Conservation (phyloP, 176 grass and related monocot species). For the Hyparrhenia diplandra region DNA sequence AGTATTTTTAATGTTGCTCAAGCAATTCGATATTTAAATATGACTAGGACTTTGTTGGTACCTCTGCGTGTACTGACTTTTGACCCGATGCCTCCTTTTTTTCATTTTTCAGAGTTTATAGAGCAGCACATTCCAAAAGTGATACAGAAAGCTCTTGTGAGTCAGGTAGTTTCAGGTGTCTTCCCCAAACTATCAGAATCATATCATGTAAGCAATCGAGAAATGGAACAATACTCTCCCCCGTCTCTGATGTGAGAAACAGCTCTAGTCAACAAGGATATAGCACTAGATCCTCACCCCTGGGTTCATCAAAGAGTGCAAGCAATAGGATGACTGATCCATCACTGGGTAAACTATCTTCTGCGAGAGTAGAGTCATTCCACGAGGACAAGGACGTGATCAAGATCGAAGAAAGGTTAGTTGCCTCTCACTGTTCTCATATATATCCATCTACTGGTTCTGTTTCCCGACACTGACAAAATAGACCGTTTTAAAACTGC, state of each 20-base stretch:
- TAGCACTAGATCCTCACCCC: constrained; percentile 55
- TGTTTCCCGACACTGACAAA: constrained; percentile 35
- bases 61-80: background rate
- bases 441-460: background rate
- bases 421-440: constrained; percentile 30
- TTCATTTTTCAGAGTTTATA: constrained; percentile 42
- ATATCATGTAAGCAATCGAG: constrained; percentile 66
- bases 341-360: constrained; percentile 57
- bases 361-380: constrained; percentile 71
- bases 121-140: constrained; percentile 36
- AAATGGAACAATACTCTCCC: constrained; percentile 58
- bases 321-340: constrained; percentile 74
- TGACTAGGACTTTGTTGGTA: background rate
- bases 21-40: background rate
- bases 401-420: constrained; percentile 99
- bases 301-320: constrained; percentile 59
- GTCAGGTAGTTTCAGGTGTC: constrained; percentile 53
- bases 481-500: background rate
- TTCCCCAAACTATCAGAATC: constrained; percentile 72
- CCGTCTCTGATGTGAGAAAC: constrained; percentile 45
- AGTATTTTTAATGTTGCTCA: background rate
- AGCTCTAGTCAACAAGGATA: constrained; percentile 43
- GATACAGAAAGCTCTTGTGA: constrained; percentile 44
- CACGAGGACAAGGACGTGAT: constrained; percentile 72
- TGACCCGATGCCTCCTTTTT: constrained; percentile 14